Base-by-base conservation (phyloP, 768 basidiomycete genomes). In the Chalciporus chontae region DNA sequence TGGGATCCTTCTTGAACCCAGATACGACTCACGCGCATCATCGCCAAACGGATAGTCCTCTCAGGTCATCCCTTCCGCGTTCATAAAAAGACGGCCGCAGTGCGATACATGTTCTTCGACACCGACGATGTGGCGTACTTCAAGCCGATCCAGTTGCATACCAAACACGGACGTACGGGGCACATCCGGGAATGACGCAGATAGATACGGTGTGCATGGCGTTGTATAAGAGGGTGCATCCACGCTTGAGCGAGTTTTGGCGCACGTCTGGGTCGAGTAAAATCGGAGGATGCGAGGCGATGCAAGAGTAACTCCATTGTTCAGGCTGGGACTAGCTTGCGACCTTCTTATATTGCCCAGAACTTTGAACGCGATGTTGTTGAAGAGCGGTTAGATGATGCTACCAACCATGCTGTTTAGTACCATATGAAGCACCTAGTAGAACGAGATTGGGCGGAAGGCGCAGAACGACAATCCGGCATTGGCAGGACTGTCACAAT, bases 101-200 rank as follows among this genome's bases (percentile, higher is more conserved):
- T 99, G 59, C 85, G 95, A 48, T 98, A 97, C 74, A 90, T 99
- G 91, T 98, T 98, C 74, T 98, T 99, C 79, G 87, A 94, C 68
- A 59, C 84, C 82, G 91, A 92, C 40, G 95, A 98, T 64, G 80
- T 97, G 43, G 75, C 80, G 37, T 98, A 94, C 69, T 97, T 89
- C 77, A 88, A 91, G 66, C 93, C 94, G 1, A 84, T 98, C 51
- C 91, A 95, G 64, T 74, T 97, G 49, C 79, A 92, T 66, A 98
- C 94, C 3, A 99, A 97, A 70, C 79, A 86, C 52, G 94, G 95
- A 9, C 79, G 91, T 19, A 77, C 77, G 21, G 96, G 95, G 2
- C 94, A 99, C 68, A 90, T 94, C 58, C 77, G 77, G 41, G 94
- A 94, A 84, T 97, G 59, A 87, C 80, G 63, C 92, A 94, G 73